These are phyloP conservation scores for Yamadazyma songkhlaensis DNA, from an alignment of 1,139 yeast species.

Conservation along the genomic window DNA sequence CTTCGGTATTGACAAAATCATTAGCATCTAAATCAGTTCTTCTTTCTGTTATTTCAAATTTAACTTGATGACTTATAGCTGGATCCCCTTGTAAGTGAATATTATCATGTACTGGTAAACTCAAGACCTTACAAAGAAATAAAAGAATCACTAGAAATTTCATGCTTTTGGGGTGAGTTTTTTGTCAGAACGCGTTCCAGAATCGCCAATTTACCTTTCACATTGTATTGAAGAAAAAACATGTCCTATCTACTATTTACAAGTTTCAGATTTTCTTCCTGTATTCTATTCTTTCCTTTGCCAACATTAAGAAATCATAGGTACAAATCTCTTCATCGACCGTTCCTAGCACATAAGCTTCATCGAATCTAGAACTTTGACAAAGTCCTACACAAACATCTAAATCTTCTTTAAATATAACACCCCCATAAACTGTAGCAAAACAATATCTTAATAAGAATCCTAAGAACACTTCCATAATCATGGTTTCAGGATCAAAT, in stretches of 20 bases:
- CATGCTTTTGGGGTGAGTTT: neutral
- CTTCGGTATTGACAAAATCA: slow-evolving; percentile 4
- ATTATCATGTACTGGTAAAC: slow-evolving; percentile 5
- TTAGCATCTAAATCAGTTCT: slow-evolving; percentile 11
- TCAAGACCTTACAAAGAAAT: neutral
- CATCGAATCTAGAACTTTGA: slow-evolving; percentile 5
- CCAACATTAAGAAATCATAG: neutral
- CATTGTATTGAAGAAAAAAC: neutral
- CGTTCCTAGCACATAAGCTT: slow-evolving; percentile 5
- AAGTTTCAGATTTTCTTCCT: neutral
- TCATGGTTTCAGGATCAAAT: slow-evolving; percentile 3
- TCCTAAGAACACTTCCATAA: slow-evolving; percentile 3
- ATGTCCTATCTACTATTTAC: too few relatives aligned
- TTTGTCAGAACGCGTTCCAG: neutral
- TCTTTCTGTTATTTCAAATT: slow-evolving; percentile 19
- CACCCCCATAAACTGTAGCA: slow-evolving; percentile 7
- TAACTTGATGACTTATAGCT: slow-evolving; percentile 24
- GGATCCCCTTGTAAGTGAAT: slow-evolving; percentile 20
- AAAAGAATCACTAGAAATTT: neutral
- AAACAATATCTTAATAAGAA: slow-evolving; percentile 1
- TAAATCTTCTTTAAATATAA: slow-evolving; percentile 3
- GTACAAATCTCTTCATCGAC: slow-evolving; percentile 4
- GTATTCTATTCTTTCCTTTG: neutral
- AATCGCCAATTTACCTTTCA: neutral
- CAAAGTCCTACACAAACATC: slow-evolving; percentile 1